These are phyloP conservation scores for Pseudonectria foliicola DNA, from an alignment of 2,329 filamentous ascomycete species.

Conservation along the genomic window DNA sequence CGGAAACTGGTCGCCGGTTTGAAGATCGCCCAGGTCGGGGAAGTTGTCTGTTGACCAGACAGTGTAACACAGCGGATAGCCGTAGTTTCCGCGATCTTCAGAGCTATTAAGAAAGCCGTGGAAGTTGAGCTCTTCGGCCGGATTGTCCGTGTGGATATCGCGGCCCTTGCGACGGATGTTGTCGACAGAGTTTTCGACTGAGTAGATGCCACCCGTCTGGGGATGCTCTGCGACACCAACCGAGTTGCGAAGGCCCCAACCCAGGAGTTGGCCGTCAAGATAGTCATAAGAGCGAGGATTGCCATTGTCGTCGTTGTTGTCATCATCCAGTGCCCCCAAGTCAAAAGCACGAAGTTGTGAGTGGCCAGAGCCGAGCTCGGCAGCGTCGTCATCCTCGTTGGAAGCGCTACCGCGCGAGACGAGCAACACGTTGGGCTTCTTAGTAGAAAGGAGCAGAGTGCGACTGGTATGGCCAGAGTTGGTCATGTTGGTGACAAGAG, in stretches of 20 bases:
- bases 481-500: conserved; percentile 56
- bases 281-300: conserved; percentile 35
- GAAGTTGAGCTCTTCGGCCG: conserved; percentile 68
- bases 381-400: conserved; percentile 54
- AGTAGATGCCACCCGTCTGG: conserved; percentile 43
- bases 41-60: conserved; percentile 49
- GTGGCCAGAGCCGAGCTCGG: conserved; percentile 45
- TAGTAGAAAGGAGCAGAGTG: conserved; percentile 55
- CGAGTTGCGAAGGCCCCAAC: conserved; percentile 68
- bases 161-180: conserved; percentile 48
- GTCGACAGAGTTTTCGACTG: conserved; percentile 66
- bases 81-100: conserved; percentile 48
- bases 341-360: conserved; percentile 60
- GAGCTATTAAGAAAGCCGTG: conserved; percentile 49
- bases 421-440: conserved; percentile 49
- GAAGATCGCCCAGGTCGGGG: conserved; percentile 34
- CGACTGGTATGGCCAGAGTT: conserved; percentile 57
- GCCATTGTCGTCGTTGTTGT: conserved; percentile 8
- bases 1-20: conserved; percentile 44
- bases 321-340: conserved; percentile 24
- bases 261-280: conserved; percentile 40
- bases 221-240: conserved; percentile 63
- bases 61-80: conserved; percentile 64
- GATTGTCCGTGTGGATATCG: conserved; percentile 63
- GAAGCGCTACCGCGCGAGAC: conserved; percentile 57